Evolutionary conservation across 192 early-diverging fungal genomes (phyloP), one percentile per base, ranked within the genome.

Genomic region (Gamsiella multidivaricata): DNA sequence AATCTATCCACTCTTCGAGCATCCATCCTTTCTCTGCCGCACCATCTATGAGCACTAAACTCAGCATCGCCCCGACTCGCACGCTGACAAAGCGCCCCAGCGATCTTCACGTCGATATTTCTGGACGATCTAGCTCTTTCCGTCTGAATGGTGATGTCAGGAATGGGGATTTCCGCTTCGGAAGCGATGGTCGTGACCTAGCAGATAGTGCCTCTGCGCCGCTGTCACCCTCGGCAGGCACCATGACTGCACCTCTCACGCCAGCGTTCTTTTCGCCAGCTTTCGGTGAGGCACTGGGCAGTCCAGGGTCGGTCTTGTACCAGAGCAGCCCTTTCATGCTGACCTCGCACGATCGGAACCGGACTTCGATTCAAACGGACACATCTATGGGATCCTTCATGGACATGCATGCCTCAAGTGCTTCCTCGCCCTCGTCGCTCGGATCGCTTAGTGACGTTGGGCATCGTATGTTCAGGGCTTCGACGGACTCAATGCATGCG

Each of bases 261-360:
- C 91, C 91, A 0, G 86, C 83, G 20, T 90, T 92, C 81, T 92
- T 92, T 45, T 87, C 89, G 45, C 88, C 91, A n/a, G 85, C 82
- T 51, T 92, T 92, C 64, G 78, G 88, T 43, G 89, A 89, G 14
- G 84, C 91, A 4, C 71, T 92, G 36, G 53, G 65, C 8, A 78
- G 74, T 49, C 74, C 74, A 18, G 65, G 74, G 7, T 55, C 65
- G 7, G 37, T 57, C 31, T 17, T 78, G 20, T 78, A 69, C 31
- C 74, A 68, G 17, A 78, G 64, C 41, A 78, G 74, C 41, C 74
- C 74, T 0, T 78, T 78, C 47, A 42, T 78, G 9, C n/a, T 65
- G 23, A 56, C 45, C 28, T 42, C 79, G 79, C 56, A 81, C 69
- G 65, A 85, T 69, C 31, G 82, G 49, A 72, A 61, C 45, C 47